Evolutionary conservation across 805 yeast genomes (phyloP), one percentile per base, ranked within the genome.

Genomic region (Grigorovia jiainica): DNA sequence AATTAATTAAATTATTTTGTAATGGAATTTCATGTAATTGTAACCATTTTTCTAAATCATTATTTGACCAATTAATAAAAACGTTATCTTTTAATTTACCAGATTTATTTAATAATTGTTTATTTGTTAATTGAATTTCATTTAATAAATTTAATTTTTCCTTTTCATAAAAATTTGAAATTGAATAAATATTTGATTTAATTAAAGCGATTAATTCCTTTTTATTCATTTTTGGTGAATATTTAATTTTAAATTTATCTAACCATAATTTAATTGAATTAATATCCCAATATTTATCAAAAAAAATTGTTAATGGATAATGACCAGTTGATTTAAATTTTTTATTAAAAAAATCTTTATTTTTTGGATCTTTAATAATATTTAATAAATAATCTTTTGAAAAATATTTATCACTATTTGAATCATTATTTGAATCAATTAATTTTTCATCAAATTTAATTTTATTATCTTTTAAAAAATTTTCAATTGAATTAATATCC

Each of bases 1-100:
- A 61, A 8, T 50, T 36, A 17, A 58, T 62, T 10, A 55, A 38
- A n/a, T 60, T 53, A 29, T 66, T 64, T 32, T 63, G 62, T 34
- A 67, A 51, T 11, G 60, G 57, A 32, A 68, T 55, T 23, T 71
- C 72, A 51, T 73, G 76, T 33, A 63, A 54, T 42, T 65, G 57
- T 27, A 80, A 58, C 76, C 83, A 79, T 45, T 70, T 71, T 50
- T 67, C 63, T 44, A 79, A 58, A 50, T 79, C 82, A 4, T 70
- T 63, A 20, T 71, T 65, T 3, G 75, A 58, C 82, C 82, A 76
- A 15, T 66, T 58, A 44, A 73, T 65, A 54, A 76, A 70, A 17
- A 71, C 60, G 31, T 66, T 66, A 30, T 67, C 70, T 48, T 66
- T 69, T 44, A 71, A 50, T 23, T 60, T 43, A 15, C 70, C 71